Percentiles rank a stretch among this genome's conserved stretches.
Evolutionary conservation across 2,329 filamentous ascomycete species (phyloP).

Genomic region (Pestalotiopsis sp.): DNA sequence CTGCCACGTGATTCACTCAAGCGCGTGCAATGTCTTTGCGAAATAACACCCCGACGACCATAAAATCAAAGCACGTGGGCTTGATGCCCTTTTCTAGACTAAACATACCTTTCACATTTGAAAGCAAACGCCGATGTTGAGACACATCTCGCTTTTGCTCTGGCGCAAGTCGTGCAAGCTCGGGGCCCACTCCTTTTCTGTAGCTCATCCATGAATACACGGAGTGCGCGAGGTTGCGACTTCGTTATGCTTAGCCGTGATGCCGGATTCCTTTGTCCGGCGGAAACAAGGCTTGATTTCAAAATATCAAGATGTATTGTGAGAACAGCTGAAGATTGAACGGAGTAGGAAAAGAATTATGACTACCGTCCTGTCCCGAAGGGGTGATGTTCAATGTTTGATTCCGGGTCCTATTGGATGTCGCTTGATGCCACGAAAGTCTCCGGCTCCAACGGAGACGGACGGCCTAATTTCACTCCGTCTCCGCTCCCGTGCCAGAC

Average conservation of each 20-base stretch:
- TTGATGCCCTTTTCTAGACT: neutral
- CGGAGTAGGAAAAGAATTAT: neutral
- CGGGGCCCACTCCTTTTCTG: conserved; percentile 12
- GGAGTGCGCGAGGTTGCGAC: too few relatives aligned
- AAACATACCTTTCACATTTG: conserved; percentile 16
- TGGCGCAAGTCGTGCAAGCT: conserved; percentile 17
- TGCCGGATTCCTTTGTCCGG: too few relatives aligned
- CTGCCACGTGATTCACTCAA: too few relatives aligned
- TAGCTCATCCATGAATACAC: neutral
- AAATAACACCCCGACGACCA: too few relatives aligned
- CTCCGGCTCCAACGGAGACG: conserved; percentile 17
- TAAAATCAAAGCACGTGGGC: neutral
- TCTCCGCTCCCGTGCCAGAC: neutral
- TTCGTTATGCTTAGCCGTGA: too few relatives aligned
- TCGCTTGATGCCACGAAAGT: neutral
- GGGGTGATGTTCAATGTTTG: neutral
- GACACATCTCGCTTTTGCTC: conserved; percentile 17
- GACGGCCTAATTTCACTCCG: conserved; percentile 13
- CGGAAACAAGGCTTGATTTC: too few relatives aligned
- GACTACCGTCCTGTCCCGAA: neutral
- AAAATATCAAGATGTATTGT: too few relatives aligned
- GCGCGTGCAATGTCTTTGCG: too few relatives aligned
- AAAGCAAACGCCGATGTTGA: neutral
- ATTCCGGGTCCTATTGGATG: neutral
- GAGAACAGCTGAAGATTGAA: neutral